phyloP scores from a whole-genome alignment of 768 basidiomycete species.

The Strobilomyces confusus region DNA sequence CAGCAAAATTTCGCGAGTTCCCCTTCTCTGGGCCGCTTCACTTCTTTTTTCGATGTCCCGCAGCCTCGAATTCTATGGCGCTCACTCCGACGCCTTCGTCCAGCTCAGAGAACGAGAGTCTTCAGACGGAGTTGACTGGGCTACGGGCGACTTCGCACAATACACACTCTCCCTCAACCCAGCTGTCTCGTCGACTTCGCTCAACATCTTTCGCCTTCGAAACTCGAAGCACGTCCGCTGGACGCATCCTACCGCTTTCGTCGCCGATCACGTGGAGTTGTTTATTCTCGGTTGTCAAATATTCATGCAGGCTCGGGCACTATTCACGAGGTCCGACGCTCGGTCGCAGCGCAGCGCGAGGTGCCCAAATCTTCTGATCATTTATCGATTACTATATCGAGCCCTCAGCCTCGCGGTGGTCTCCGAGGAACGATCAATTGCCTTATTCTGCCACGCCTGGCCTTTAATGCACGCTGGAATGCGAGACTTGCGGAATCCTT shows the following conservation, averaged over 20 bases:
- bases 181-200: slow-evolving; percentile 2
- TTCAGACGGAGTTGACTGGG: slow-evolving; percentile 11
- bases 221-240: slow-evolving; percentile 31
- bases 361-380: slow-evolving; percentile 36
- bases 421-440: slow-evolving; percentile 29
- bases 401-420: slow-evolving; percentile 26
- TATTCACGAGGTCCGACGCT: slow-evolving; percentile 55
- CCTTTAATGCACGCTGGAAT: slow-evolving; percentile 40
- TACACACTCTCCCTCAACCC: not conserved
- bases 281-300: slow-evolving; percentile 23
- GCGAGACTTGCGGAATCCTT: slow-evolving; percentile 42
- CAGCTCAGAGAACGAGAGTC: slow-evolving; percentile 34
- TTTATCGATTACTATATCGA: slow-evolving; percentile 48
- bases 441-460: slow-evolving; percentile 34
- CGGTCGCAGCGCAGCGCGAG: slow-evolving; percentile 38
- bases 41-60: slow-evolving; percentile 54
- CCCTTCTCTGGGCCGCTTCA: slow-evolving; percentile 32
- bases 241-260: slow-evolving; percentile 36
- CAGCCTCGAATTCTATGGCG: slow-evolving; percentile 48
- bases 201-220: slow-evolving; percentile 33
- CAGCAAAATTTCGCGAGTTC: slow-evolving; percentile 17
- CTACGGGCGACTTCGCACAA: not conserved
- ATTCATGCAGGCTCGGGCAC: slow-evolving; percentile 46
- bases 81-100: slow-evolving; percentile 42
- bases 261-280: slow-evolving; percentile 20